Conservation (phyloP, 495 filamentous ascomycete species). For the Aspergillus cavernicola region DNA sequence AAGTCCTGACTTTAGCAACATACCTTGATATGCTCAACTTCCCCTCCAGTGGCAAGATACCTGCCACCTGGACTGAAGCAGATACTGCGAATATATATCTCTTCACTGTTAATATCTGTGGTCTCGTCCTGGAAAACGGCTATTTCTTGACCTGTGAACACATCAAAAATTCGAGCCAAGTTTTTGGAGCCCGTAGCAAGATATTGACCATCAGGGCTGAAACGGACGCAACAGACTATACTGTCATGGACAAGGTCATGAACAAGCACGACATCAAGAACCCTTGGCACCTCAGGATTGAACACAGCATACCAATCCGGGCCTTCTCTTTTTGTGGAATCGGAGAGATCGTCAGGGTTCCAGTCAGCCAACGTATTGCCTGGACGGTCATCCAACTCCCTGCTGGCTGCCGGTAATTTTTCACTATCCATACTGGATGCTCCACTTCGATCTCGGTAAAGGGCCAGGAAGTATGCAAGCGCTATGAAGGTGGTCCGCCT, state of each 20-base stretch:
- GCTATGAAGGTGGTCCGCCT: neutral
- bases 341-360: constrained; percentile 77
- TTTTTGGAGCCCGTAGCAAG: constrained; percentile 87
- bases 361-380: constrained; percentile 84
- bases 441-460: neutral
- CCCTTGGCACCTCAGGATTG: constrained; percentile 77
- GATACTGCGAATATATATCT: too few species aligned
- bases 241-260: constrained; percentile 83
- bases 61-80: too few species aligned
- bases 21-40: too few species aligned
- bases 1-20: too few species aligned
- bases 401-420: too few species aligned
- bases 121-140: too few species aligned
- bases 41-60: too few species aligned
- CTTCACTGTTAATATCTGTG: too few species aligned
- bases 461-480: neutral
- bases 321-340: constrained; percentile 77
- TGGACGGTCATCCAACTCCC: too few species aligned
- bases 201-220: constrained; percentile 84
- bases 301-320: constrained; percentile 87
- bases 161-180: constrained; percentile 88
- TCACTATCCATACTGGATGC: too few species aligned
- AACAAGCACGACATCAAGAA: constrained; percentile 80
- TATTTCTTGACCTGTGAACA: constrained; percentile 70
- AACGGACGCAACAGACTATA: constrained; percentile 86